phyloP scores from a whole-genome alignment of 2,329 filamentous ascomycete genomes.

The Ceratocystiopsis sp. region DNA sequence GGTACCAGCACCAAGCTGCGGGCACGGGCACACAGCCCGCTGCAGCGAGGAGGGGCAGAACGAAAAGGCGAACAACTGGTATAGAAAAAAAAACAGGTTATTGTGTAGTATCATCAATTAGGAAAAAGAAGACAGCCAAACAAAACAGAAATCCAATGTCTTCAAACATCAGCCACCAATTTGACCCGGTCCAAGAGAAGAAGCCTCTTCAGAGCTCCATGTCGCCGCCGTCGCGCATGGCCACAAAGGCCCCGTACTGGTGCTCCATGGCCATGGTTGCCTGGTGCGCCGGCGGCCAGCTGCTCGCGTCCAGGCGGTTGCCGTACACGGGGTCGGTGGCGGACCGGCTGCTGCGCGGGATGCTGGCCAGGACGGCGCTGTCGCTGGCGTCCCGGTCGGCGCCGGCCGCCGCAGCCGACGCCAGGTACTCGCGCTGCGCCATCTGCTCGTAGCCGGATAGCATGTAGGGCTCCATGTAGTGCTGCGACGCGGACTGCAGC shows the following conservation, averaged over 20 bases:
- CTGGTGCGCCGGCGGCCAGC: conserved; percentile 17
- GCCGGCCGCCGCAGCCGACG: conserved; percentile 13
- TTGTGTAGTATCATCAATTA: neutral
- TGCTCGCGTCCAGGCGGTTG: conserved; percentile 11
- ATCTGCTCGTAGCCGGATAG: conserved; percentile 59
- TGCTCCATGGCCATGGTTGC: conserved; percentile 52
- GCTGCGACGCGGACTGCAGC: conserved; percentile 19
- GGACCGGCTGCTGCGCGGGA: conserved; percentile 17
- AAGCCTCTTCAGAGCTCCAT: conserved; percentile 5
- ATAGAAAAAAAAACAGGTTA: neutral
- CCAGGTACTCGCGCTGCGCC: conserved; percentile 45
- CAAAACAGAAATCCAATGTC: neutral
- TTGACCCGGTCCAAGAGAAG: too few species aligned
- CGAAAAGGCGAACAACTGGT: neutral
- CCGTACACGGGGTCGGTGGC: conserved; percentile 56
- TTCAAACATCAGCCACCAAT: too few species aligned
- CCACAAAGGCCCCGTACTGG: conserved; percentile 43
- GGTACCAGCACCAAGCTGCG: neutral
- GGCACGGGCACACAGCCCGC: too few species aligned
- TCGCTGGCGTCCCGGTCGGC: conserved; percentile 14
- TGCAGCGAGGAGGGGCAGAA: too few species aligned
- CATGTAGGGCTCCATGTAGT: conserved; percentile 68
- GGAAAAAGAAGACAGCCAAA: too few species aligned
- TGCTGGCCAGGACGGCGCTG: neutral
- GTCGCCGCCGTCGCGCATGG: conserved; percentile 8